Evolutionary conservation across 176 grass and related monocot genomes (phyloP).

Genomic region (Ensete ventricosum): DNA sequence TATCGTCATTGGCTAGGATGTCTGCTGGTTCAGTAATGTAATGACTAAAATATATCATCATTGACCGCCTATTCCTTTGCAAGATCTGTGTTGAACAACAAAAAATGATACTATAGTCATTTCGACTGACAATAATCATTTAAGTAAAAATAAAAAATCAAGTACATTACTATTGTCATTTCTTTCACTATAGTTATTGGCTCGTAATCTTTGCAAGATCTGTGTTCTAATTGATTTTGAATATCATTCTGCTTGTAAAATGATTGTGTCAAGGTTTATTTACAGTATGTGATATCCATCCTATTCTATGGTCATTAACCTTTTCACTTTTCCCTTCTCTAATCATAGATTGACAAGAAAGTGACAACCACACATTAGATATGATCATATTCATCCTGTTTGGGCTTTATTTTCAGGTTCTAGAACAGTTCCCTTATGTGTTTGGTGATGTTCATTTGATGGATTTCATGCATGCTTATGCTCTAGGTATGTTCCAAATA

Average conservation of each 20-base stretch:
- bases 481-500: constrained; percentile 41
- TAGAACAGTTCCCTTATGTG: constrained; percentile 41
- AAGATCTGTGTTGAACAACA: neutral
- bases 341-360: neutral
- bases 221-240: neutral
- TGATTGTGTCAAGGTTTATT: neutral
- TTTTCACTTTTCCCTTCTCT: neutral
- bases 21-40: neutral
- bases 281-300: neutral
- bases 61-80: neutral
- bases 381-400: neutral
- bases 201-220: neutral
- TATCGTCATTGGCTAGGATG: neutral
- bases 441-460: constrained; percentile 51
- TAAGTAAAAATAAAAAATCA: too few relatives aligned
- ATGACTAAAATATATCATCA: neutral
- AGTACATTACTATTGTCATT: too few relatives aligned
- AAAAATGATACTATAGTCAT: too few relatives aligned
- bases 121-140: too few relatives aligned
- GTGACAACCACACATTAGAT: neutral
- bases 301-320: neutral
- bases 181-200: too few relatives aligned
- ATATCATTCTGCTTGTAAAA: neutral
- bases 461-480: constrained; percentile 61
- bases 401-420: constrained; percentile 29